phyloP scores from a whole-genome alignment of 441 rosid species.

The Populus tomentosa region DNA sequence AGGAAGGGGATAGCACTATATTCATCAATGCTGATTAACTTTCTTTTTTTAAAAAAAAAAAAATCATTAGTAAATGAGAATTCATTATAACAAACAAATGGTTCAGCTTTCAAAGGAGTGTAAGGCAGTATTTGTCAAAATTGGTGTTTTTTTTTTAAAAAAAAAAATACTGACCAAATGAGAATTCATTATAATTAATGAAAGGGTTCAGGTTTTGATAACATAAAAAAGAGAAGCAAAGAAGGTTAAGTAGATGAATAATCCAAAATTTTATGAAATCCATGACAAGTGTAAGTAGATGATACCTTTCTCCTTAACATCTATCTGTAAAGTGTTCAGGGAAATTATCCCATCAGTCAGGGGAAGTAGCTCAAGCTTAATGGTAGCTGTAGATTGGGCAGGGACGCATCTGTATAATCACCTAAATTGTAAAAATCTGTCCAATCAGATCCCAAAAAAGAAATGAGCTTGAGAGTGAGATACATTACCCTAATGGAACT shows the following conservation, averaged over 20 bases:
- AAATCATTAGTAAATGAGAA: background rate
- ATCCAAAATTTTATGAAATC: background rate
- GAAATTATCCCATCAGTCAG: slow-evolving; percentile 96
- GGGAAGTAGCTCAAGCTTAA: slow-evolving; percentile 93
- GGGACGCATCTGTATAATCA: slow-evolving; percentile 74
- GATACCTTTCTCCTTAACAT: slow-evolving; percentile 93
- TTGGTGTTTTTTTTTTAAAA: too few relatives aligned
- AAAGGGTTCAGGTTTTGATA: background rate
- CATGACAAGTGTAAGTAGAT: slow-evolving; percentile 2
- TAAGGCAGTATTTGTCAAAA: too few relatives aligned
- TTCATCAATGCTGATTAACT: background rate
- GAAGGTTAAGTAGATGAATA: too few relatives aligned
- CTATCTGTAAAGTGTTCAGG: slow-evolving; percentile 81
- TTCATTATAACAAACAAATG: too few relatives aligned
- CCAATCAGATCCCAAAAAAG: slow-evolving; percentile 5
- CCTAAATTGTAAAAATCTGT: slow-evolving; percentile 13
- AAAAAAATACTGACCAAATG: background rate
- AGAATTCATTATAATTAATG: background rate
- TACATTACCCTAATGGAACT: slow-evolving; percentile 91
- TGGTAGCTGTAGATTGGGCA: slow-evolving; percentile 81
- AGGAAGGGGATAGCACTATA: background rate
- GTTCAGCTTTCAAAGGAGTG: too few relatives aligned
- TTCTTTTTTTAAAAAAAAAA: too few relatives aligned
- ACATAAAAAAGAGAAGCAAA: background rate
- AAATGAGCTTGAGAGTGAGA: slow-evolving; percentile 9